Base-by-base conservation (phyloP, 257 asterid species). In the Gentiana macrophylla region DNA sequence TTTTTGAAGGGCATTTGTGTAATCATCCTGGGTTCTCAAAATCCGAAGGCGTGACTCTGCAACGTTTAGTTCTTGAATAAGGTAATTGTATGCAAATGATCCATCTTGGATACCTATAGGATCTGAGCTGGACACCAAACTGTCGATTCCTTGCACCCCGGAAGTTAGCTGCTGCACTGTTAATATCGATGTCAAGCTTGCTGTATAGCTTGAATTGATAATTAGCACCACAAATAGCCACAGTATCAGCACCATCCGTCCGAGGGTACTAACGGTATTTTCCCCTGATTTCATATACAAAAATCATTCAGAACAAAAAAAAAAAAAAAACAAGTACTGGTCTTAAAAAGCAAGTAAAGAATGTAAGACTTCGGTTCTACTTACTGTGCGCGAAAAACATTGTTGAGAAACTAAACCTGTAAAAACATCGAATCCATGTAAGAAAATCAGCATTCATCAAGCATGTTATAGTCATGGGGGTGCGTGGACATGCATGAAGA, bases 141-240 rank as follows among this genome's bases (percentile, higher is more conserved):
- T 57, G 74, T 91, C 97, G 3, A 91, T 84, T 37, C 98, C 98
- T 75, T 71, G 79, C 52, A 91, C 67, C 64, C 84, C 68, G n/a
- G 97, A 80, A 41, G 76, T 63, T 38, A 91, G 88, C 66, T 81
- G 90, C 70, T 80, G 93, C 62, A 87, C 98, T 0, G 98, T 91
- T 65, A 91, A 93, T 73, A 91, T 84, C 37, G 98, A 91, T 35
- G 98, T 84, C 84, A 91, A 80, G 68, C 98, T 91, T 72, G 98
- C 98, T n/a, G 98, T 91, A 37, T 91, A 91, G 81, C 98, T 91
- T 52, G 98, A 91, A 48, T 85, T 91, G 66, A 91, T 91, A 34
- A 91, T 91, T 77, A 91, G 57, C 50, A 91, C 97, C n/a, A 91
- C 97, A 60, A 82, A 91, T 15, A 91, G 97, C 98, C 98, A 91